Evolutionary conservation across 192 early-diverging fungal species (phyloP).

Genomic region (Podochytrium sp.): DNA sequence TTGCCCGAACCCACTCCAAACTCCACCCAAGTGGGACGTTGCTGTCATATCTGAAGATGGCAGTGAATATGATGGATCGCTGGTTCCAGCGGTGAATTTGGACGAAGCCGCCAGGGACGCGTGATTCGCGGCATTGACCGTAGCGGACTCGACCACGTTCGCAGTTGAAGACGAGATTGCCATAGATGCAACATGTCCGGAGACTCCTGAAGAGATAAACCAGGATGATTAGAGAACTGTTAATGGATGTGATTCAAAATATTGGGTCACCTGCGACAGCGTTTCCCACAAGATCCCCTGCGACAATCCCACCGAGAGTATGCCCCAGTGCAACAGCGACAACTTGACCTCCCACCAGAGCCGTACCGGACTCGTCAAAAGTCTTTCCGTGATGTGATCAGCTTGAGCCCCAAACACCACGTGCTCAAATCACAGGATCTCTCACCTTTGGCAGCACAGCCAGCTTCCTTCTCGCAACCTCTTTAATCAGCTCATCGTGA

Average conservation of each 20-base stretch:
- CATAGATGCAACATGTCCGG: background rate
- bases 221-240: background rate
- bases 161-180: background rate
- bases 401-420: background rate
- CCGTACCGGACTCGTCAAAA: conserved; percentile 1
- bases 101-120: background rate
- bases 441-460: conserved; percentile 17
- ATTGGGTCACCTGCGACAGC: background rate
- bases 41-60: background rate
- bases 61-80: background rate
- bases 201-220: background rate
- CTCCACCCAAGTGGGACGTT: background rate
- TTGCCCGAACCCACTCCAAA: conserved; percentile 4
- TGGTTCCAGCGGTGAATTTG: background rate
- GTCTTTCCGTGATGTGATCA: background rate
- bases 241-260: background rate
- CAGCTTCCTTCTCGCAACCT: conserved; percentile 7
- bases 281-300: background rate
- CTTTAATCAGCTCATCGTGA: conserved; percentile 12
- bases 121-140: background rate
- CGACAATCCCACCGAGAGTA: background rate
- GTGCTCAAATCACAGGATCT: background rate
- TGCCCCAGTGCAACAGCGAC: conserved; percentile 12
- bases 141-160: background rate
- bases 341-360: conserved; percentile 12